Percentiles rank a stretch among this genome's conserved stretches.
Conservation (phyloP, 495 filamentous ascomycete genomes). For the Wilcoxina mikolae region DNA sequence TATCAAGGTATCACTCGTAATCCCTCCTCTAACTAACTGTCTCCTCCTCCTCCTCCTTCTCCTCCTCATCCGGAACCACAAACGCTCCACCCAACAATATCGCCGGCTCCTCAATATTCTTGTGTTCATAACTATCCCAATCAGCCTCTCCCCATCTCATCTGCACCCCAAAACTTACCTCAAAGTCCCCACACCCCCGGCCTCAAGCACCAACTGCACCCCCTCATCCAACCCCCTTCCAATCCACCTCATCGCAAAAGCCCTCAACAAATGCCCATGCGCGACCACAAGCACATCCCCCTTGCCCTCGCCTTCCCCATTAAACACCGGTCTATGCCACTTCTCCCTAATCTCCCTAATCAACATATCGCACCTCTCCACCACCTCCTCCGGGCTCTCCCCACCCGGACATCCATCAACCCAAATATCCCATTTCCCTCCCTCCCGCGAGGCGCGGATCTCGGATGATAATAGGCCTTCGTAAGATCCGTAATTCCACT, state of each 20-base stretch:
- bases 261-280: constrained; percentile 77
- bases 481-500: constrained; percentile 95
- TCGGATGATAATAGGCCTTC: constrained; percentile 69
- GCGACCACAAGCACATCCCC: constrained; percentile 48
- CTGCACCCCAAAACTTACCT: constrained; percentile 15
- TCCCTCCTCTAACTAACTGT: too few species aligned
- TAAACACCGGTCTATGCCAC: constrained; percentile 37
- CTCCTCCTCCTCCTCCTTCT: not conserved
- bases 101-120: constrained; percentile 52
- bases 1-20: too few species aligned
- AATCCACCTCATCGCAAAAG: constrained; percentile 81
- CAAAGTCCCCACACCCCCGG: constrained; percentile 72
- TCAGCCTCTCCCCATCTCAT: not conserved
- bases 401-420: constrained; percentile 27
- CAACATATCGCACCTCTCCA: constrained; percentile 53
- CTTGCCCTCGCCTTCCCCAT: constrained; percentile 32
- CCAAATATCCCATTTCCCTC: constrained; percentile 77
- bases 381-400: constrained; percentile 48
- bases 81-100: constrained; percentile 44
- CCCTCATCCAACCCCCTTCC: constrained; percentile 51
- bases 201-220: constrained; percentile 56
- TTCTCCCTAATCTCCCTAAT: constrained; percentile 58
- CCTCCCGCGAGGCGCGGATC: constrained; percentile 48
- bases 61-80: not conserved
- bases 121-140: constrained; percentile 44